A percentile compares a stretch with the other conserved stretches of the same genome.
Conservation (phyloP, 345 rosid genomes). For the Eucalyptus tenuipes region DNA sequence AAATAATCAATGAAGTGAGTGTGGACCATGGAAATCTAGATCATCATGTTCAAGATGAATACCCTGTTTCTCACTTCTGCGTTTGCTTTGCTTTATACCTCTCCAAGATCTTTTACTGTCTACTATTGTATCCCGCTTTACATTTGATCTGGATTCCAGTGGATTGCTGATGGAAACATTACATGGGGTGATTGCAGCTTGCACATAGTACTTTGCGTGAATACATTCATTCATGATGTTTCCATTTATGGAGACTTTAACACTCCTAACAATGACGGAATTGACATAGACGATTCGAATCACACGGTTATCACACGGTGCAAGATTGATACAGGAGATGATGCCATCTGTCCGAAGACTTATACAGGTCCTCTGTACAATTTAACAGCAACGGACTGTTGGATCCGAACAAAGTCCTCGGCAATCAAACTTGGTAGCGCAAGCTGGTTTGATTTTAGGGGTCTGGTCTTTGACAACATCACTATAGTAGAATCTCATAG, state of each 20-base stretch:
- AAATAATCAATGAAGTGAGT: not conserved
- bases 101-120: not conserved
- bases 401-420: slow-evolving; percentile 87
- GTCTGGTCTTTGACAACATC: slow-evolving; percentile 64
- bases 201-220: slow-evolving; percentile 64
- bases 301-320: slow-evolving; percentile 62
- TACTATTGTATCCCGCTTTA: not conserved
- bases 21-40: not conserved
- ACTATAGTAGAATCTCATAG: slow-evolving; percentile 80
- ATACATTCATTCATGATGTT: slow-evolving; percentile 53
- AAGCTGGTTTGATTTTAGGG: slow-evolving; percentile 64
- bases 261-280: slow-evolving; percentile 88
- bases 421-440: slow-evolving; percentile 97
- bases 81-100: not conserved
- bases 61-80: not conserved
- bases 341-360: slow-evolving; percentile 91
- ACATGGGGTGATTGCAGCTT: slow-evolving; percentile 38
- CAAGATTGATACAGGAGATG: slow-evolving; percentile 80
- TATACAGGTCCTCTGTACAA: slow-evolving; percentile 51
- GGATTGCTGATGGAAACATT: not conserved
- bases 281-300: slow-evolving; percentile 83
- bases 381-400: slow-evolving; percentile 68
- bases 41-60: not conserved
- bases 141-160: not conserved
- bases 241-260: slow-evolving; percentile 79